A percentile compares a stretch with the other conserved stretches of the same genome.
These are phyloP conservation scores for Blepharisma japonicum DNA, from an alignment of 73 alveolate genomes.

Conservation along the genomic window DNA sequence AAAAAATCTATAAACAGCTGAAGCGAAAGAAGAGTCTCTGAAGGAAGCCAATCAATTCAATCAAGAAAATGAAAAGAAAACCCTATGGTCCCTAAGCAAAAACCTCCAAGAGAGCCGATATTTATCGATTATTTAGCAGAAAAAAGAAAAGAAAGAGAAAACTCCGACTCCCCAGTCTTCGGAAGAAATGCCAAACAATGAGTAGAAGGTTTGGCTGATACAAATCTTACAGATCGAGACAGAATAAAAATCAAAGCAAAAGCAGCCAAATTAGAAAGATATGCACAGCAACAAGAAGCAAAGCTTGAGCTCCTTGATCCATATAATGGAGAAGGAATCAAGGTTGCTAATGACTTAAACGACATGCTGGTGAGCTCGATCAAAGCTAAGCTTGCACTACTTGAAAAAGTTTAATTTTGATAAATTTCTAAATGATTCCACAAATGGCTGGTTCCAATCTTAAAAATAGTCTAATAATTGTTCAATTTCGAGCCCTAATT, in stretches of 20 bases:
- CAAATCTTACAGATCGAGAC: background rate
- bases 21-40: too few relatives aligned
- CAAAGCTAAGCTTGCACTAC: slow-evolving; percentile 42
- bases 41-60: too few relatives aligned
- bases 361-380: slow-evolving; percentile 42
- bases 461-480: too few relatives aligned
- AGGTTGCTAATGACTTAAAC: slow-evolving; percentile 28
- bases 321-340: background rate
- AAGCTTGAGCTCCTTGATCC: background rate
- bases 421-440: too few relatives aligned
- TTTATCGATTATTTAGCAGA: slow-evolving; percentile 7
- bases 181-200: too few relatives aligned
- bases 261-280: background rate
- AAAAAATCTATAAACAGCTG: too few relatives aligned
- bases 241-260: background rate
- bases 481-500: too few relatives aligned
- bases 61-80: slow-evolving; percentile 16
- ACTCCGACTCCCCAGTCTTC: background rate
- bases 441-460: too few relatives aligned
- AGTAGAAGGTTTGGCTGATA: too few relatives aligned
- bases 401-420: slow-evolving; percentile 20
- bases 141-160: slow-evolving; percentile 15
- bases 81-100: background rate
- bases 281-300: background rate
- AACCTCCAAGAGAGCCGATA: slow-evolving; percentile 10